Conservation (phyloP, 257 asterid species). For the Solanum paucissectum region DNA sequence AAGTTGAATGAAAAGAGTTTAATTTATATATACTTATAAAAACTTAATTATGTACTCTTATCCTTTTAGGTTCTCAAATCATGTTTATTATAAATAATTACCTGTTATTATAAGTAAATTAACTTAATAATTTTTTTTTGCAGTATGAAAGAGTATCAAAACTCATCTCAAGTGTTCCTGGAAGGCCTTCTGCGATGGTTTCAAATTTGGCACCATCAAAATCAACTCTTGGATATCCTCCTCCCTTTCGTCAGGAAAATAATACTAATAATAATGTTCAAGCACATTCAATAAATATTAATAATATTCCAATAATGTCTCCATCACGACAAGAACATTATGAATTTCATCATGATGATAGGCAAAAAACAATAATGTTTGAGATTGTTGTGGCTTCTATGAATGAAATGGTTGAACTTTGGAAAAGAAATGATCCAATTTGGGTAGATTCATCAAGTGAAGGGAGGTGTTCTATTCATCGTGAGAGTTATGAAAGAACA, state of each 20-base stretch:
- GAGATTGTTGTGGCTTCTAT: slow-evolving; percentile 34
- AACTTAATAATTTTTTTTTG: background rate
- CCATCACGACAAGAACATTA: background rate
- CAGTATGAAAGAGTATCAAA: slow-evolving; percentile 27
- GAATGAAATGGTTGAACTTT: slow-evolving; percentile 46
- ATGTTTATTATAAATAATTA: background rate
- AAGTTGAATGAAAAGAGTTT: background rate
- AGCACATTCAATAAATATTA: slow-evolving; percentile 1
- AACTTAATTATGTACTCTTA: background rate
- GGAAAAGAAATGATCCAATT: slow-evolving; percentile 43
- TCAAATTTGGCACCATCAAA: background rate
- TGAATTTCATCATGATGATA: slow-evolving; percentile 4
- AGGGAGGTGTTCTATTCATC: slow-evolving; percentile 34
- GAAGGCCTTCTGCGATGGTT: slow-evolving; percentile 6
- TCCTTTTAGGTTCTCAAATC: background rate
- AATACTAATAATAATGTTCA: background rate
- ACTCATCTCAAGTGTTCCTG: slow-evolving; percentile 19
- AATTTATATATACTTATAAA: too few species aligned
- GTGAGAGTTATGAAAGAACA: slow-evolving; percentile 41
- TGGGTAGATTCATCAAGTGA: slow-evolving; percentile 37
- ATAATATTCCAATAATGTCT: background rate
- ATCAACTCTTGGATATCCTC: background rate
- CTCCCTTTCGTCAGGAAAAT: background rate
- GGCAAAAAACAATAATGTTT: slow-evolving; percentile 24
- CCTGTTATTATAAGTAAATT: background rate